These are phyloP conservation scores for Comarum palustre DNA, from an alignment of 306 rosid species.

Conservation along the genomic window DNA sequence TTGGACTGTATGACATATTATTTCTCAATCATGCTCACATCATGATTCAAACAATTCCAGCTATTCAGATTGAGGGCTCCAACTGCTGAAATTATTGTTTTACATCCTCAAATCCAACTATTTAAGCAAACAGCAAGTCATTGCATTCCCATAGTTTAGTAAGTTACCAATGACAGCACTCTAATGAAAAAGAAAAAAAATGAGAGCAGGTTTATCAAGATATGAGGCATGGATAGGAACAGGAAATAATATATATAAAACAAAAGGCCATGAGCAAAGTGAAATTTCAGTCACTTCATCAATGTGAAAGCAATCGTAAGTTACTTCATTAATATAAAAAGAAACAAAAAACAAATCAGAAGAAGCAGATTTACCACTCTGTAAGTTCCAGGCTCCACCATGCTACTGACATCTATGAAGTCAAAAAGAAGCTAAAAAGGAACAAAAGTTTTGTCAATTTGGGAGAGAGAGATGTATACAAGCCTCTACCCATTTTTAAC, in stretches of 20 bases:
- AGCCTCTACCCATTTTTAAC: neutral
- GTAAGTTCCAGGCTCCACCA: slow-evolving; percentile 59
- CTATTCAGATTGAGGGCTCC: neutral
- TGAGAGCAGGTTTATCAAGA: neutral
- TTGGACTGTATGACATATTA: neutral
- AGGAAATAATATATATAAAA: neutral
- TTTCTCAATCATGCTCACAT: neutral
- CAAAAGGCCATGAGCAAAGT: neutral
- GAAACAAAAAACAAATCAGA: slow-evolving; percentile 14
- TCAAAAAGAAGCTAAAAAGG: slow-evolving; percentile 57
- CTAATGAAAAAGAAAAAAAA: neutral
- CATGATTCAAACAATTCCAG: neutral
- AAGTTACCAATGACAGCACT: neutral
- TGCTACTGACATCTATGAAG: slow-evolving; percentile 52
- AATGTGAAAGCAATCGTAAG: neutral
- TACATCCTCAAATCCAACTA: neutral
- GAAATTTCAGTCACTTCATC: neutral
- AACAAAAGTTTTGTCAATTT: slow-evolving; percentile 25
- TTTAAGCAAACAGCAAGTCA: neutral
- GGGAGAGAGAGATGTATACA: slow-evolving; percentile 2
- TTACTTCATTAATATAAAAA: neutral
- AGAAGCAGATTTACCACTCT: slow-evolving; percentile 57
- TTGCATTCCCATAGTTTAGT: neutral
- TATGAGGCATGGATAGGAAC: neutral
- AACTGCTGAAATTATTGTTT: neutral